phyloP scores from a whole-genome alignment of 2,329 filamentous ascomycete genomes.

The Phialemoniopsis sp. region DNA sequence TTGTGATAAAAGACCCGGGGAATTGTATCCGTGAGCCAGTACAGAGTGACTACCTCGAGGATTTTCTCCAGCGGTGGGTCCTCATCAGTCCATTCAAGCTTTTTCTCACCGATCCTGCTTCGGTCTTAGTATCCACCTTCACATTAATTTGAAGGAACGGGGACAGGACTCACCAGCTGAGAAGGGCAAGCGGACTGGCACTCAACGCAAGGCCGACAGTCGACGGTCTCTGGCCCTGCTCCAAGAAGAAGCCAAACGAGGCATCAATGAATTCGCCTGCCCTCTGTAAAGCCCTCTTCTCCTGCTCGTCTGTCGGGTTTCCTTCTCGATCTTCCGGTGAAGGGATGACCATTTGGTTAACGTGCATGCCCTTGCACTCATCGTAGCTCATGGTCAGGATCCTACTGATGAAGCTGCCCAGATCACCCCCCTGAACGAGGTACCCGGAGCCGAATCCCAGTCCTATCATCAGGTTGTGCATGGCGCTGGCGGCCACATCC shows the following conservation, averaged over 20 bases:
- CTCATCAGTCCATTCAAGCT: too few species aligned
- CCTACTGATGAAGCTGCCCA: slow-evolving; percentile 40
- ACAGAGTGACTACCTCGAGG: too few species aligned
- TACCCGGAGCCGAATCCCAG: slow-evolving; percentile 50
- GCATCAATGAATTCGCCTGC: too few species aligned
- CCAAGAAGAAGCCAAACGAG: slow-evolving; percentile 11
- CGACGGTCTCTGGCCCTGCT: slow-evolving; percentile 49
- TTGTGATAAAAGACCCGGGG: too few species aligned
- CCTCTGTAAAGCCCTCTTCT: neutral
- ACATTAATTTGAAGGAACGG: too few species aligned
- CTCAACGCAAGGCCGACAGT: slow-evolving; percentile 53
- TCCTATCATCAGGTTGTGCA: slow-evolving; percentile 46
- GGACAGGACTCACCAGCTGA: slow-evolving; percentile 38
- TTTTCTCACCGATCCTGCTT: neutral
- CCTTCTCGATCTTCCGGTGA: neutral
- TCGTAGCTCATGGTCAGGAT: slow-evolving; percentile 33
- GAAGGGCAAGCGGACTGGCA: slow-evolving; percentile 48
- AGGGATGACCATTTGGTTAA: slow-evolving; percentile 4
- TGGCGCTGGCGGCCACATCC: slow-evolving; percentile 32
- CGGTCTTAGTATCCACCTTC: too few species aligned
- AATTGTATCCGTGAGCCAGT: too few species aligned
- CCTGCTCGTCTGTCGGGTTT: slow-evolving; percentile 2
- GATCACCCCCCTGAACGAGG: slow-evolving; percentile 52
- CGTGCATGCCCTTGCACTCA: slow-evolving; percentile 40
- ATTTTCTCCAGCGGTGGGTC: too few species aligned